Base-by-base conservation (phyloP, 768 basidiomycete genomes). In the Cystobasidium onofrii region DNA sequence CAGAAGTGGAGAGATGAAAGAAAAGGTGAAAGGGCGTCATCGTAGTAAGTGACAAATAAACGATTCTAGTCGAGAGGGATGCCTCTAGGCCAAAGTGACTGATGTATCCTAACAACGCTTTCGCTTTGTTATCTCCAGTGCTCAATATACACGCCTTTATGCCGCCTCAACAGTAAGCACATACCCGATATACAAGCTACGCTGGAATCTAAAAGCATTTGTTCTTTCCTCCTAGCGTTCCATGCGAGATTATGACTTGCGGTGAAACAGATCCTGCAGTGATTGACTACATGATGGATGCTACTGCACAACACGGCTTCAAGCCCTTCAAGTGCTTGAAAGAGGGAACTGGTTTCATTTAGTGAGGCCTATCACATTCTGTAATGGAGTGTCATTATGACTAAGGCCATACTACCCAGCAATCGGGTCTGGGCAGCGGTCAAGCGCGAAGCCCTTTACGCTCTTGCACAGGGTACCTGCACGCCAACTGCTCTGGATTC, bases 401-500 rank as follows among this genome's bases (percentile, higher is more conserved):
- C 54, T 55, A n/a, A 55, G 10, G 23, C 7, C 10, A 23, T 29
- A 9, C 31, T 13, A 12, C 33, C 15, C 57, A 60, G 57, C 57
- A 60, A 60, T 60, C 57, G 57, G 6, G 57, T 60, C 12, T 60
- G 57, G 57, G 57, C 57, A 13, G 57, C 57, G 31, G 57, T 60
- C 2, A 60, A 60, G 33, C 57, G 57, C 17, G 57, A 60, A 20
- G 57, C 57, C 6, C 23, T 60, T 9, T 60, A 60, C 23, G 57
- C 57, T 2, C 33, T 60, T 29, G 57, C 57, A 4, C 57, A 60
- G 23, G 57, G 57, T 27, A 60, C 57, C 23, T 60, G 57, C 20
- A 60, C 57, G 12, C 57, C 57, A 15, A 23, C 10, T 15, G 25
- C 57, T 4, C 57, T 60, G 57, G 57, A 60, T 20, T 27, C 57